Conservation (phyloP, 1,284 basidiomycete species). For the Microbotryum scabiosae region DNA sequence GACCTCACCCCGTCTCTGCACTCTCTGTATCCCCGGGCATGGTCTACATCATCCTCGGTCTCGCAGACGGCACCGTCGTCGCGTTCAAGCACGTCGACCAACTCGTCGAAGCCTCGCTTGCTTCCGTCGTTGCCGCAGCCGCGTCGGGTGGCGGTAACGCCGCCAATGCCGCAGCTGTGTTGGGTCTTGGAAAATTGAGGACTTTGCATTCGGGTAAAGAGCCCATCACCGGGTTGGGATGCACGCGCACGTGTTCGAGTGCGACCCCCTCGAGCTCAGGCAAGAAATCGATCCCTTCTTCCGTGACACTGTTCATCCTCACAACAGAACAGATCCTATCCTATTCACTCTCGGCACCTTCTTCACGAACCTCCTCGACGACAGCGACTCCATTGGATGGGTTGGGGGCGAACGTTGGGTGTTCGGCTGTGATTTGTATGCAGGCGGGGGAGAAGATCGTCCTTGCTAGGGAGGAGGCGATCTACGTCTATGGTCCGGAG, state of each 20-base stretch:
- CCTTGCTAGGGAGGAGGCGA: conserved; percentile 82
- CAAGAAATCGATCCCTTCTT: neutral
- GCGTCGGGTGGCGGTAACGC: conserved; percentile 39
- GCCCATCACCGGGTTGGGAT: neutral
- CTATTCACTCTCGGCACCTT: conserved; percentile 54
- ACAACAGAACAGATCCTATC: conserved; percentile 73
- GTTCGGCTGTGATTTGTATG: conserved; percentile 67
- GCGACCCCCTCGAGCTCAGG: conserved; percentile 12
- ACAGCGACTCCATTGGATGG: conserved; percentile 66
- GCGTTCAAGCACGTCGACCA: conserved; percentile 85
- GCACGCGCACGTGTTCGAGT: conserved; percentile 32
- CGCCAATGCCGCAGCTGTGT: neutral
- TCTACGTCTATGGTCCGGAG: conserved; percentile 76
- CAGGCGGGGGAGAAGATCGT: conserved; percentile 51
- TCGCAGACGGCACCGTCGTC: conserved; percentile 89
- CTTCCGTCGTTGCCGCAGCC: conserved; percentile 17
- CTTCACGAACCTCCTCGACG: conserved; percentile 41
- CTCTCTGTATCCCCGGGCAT: conserved; percentile 72
- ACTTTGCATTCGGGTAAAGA: conserved; percentile 12
- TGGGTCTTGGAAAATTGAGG: neutral
- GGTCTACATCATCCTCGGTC: conserved; percentile 77
- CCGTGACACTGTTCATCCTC: conserved; percentile 60
- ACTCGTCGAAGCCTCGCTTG: conserved; percentile 43
- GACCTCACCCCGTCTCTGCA: conserved; percentile 72
- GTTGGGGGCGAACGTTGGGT: conserved; percentile 71